Conservation (phyloP, 805 yeast genomes). For the Suhomyces pyralidae region DNA sequence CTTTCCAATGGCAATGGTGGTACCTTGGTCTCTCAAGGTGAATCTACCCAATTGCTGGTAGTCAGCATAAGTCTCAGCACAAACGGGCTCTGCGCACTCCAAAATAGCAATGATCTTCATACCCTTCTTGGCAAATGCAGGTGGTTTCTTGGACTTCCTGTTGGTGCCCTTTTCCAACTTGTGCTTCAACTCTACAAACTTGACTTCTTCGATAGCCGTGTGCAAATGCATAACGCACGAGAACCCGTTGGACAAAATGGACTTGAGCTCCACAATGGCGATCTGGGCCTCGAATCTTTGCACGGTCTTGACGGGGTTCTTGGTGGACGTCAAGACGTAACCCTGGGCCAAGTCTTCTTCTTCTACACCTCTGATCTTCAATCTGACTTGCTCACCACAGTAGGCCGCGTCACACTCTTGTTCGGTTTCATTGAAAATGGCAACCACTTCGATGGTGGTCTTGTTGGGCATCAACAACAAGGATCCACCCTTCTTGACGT, state of each 20-base stretch:
- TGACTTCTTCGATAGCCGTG: slow-evolving; percentile 96
- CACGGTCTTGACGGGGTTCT: slow-evolving; percentile 87
- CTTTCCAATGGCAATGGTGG: slow-evolving; percentile 97
- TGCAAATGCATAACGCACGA: slow-evolving; percentile 99
- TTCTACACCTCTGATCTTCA: slow-evolving; percentile 91
- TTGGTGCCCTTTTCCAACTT: slow-evolving; percentile 95
- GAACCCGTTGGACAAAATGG: slow-evolving; percentile 91
- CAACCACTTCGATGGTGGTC: slow-evolving; percentile 73
- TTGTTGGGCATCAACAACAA: slow-evolving; percentile 93
- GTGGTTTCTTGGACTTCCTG: slow-evolving; percentile 93
- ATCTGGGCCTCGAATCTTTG: slow-evolving; percentile 92
- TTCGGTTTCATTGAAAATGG: slow-evolving; percentile 93
- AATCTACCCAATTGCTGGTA: slow-evolving; percentile 97
- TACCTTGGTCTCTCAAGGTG: slow-evolving; percentile 97
- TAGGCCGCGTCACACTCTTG: slow-evolving; percentile 84
- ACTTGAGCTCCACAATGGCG: slow-evolving; percentile 93
- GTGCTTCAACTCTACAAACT: slow-evolving; percentile 76
- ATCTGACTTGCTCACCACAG: slow-evolving; percentile 96
- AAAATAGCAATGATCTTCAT: slow-evolving; percentile 95
- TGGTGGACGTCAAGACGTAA: slow-evolving; percentile 81
- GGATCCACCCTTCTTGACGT: slow-evolving; percentile 71
- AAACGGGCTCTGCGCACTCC: slow-evolving; percentile 82
- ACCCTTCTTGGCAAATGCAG: slow-evolving; percentile 98
- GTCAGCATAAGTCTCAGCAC: slow-evolving; percentile 88
- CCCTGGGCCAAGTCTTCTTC: slow-evolving; percentile 95